These are phyloP conservation scores for Tuctoria greenei DNA, from an alignment of 176 grass and related monocot genomes.

Conservation along the genomic window DNA sequence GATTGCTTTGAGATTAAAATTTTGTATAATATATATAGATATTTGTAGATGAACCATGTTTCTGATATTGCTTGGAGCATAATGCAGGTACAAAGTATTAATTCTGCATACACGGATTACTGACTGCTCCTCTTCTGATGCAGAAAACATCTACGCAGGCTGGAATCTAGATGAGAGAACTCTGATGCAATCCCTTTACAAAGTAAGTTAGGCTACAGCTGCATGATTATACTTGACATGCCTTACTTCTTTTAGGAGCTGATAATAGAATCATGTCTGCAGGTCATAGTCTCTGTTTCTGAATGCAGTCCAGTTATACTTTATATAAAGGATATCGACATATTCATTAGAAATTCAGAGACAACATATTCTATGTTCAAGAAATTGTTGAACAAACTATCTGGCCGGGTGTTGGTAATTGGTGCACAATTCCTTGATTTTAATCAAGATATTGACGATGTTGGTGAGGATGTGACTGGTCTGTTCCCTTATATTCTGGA, in stretches of 20 bases:
- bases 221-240: not conserved
- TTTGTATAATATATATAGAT: constrained; percentile 4
- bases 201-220: constrained; percentile 54
- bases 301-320: constrained; percentile 57
- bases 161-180: constrained; percentile 67
- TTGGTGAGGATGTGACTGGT: constrained; percentile 46
- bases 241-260: constrained; percentile 20
- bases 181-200: constrained; percentile 69
- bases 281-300: constrained; percentile 60
- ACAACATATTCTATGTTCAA: constrained; percentile 53
- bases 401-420: constrained; percentile 67
- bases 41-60: not conserved
- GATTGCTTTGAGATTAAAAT: not conserved
- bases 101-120: constrained; percentile 8
- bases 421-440: constrained; percentile 61
- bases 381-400: constrained; percentile 73
- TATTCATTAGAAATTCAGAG: constrained; percentile 54
- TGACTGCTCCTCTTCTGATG: constrained; percentile 24
- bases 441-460: constrained; percentile 39
- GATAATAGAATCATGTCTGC: constrained; percentile 25
- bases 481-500: constrained; percentile 80
- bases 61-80: constrained; percentile 6
- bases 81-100: not conserved
- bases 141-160: not conserved
- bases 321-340: constrained; percentile 72